Conservation (phyloP, 1,284 basidiomycete genomes). For the Moesziomyces sp. region DNA sequence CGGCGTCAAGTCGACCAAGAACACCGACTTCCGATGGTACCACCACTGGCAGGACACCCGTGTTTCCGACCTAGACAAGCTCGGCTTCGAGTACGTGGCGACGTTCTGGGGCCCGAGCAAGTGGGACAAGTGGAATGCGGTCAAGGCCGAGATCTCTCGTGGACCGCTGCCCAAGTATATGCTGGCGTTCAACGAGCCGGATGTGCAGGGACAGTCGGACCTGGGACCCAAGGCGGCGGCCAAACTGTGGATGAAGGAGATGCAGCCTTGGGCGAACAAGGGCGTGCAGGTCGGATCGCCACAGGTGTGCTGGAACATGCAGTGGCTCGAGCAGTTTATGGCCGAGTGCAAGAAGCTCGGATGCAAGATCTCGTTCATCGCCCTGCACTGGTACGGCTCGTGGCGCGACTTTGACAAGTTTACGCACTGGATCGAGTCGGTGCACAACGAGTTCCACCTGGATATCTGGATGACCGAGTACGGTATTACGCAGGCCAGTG, state of each 20-base stretch:
- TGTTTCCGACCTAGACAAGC: conserved; percentile 32
- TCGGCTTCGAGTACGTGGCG: conserved; percentile 58
- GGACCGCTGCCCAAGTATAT: conserved; percentile 34
- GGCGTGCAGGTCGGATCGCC: conserved; percentile 60
- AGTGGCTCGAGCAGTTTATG: conserved; percentile 62
- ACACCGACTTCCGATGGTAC: conserved; percentile 39
- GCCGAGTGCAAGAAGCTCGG: conserved; percentile 47
- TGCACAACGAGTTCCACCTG: conserved; percentile 42
- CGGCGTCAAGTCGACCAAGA: conserved; percentile 20
- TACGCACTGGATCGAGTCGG: conserved; percentile 49
- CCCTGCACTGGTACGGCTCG: conserved; percentile 66
- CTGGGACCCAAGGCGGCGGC: conserved; percentile 55
- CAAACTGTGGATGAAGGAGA: conserved; percentile 53
- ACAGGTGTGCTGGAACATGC: conserved; percentile 62
- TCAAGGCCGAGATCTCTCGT: conserved; percentile 43
- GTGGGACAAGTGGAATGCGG: conserved; percentile 48
- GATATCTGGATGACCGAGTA: conserved; percentile 66
- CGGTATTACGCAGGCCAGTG: conserved; percentile 52
- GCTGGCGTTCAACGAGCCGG: conserved; percentile 63
- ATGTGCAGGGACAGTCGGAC: conserved; percentile 55
- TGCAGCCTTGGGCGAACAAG: conserved; percentile 55
- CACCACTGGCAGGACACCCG: conserved; percentile 55
- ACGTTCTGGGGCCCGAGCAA: conserved; percentile 61
- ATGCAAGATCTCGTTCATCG: conserved; percentile 58
- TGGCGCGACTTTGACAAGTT: conserved; percentile 55